Conservation (phyloP, 495 filamentous ascomycete species). For the Neurospora sp. region DNA sequence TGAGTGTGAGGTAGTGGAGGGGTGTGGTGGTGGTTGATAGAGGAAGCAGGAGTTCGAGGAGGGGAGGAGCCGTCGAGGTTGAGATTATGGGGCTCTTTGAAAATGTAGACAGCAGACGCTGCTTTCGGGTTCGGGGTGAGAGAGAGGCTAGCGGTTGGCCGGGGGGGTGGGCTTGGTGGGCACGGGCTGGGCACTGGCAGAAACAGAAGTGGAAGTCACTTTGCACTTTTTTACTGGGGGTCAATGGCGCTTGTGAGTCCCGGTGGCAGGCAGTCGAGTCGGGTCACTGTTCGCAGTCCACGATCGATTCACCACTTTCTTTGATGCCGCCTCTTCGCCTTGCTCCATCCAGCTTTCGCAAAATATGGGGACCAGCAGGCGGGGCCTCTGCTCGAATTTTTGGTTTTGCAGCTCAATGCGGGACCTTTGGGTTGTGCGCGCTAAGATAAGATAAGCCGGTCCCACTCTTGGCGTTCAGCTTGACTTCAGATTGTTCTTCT, state of each 20-base stretch:
- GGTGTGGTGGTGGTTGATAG: conserved; percentile 4
- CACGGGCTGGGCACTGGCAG: neutral
- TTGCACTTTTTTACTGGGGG: neutral
- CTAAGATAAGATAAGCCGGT: conserved; percentile 30
- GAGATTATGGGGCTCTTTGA: neutral
- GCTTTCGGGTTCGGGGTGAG: conserved; percentile 1
- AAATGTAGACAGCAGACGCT: neutral
- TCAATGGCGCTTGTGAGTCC: neutral
- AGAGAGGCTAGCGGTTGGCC: neutral
- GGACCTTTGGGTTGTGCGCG: conserved; percentile 28
- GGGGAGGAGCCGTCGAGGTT: conserved; percentile 1
- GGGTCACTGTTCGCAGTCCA: neutral
- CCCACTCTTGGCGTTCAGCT: neutral
- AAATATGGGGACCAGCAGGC: neutral
- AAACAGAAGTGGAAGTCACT: neutral
- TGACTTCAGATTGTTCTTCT: neutral
- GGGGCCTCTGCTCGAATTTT: conserved; percentile 18
- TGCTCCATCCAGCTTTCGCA: neutral
- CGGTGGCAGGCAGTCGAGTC: neutral
- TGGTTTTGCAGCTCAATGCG: conserved; percentile 25
- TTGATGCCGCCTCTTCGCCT: neutral
- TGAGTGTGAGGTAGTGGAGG: conserved; percentile 11
- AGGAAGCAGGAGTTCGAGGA: neutral
- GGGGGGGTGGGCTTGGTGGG: neutral
- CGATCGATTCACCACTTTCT: neutral